phyloP scores from a whole-genome alignment of 2,329 filamentous ascomycete genomes.

The Aspergillus felis region DNA sequence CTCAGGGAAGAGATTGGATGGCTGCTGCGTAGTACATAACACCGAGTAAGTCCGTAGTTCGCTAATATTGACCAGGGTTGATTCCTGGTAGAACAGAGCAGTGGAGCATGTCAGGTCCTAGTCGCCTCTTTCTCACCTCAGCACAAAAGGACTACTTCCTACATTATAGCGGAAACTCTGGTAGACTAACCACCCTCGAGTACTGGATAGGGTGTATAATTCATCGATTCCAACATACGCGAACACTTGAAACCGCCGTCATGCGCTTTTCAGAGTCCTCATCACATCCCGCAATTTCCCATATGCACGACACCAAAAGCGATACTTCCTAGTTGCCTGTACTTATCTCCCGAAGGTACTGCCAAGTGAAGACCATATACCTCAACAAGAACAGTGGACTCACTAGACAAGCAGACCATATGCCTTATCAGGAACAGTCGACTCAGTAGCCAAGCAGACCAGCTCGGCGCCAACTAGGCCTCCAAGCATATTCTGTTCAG shows the following conservation, averaged over 20 bases:
- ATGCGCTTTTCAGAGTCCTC: constrained; percentile 4
- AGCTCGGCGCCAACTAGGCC: background rate
- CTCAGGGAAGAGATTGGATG: background rate
- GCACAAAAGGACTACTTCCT: background rate
- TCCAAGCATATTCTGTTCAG: too few relatives aligned
- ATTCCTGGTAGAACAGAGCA: background rate
- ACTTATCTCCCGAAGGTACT: background rate
- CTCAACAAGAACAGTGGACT: background rate
- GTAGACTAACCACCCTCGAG: background rate
- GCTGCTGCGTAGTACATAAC: background rate
- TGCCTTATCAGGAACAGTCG: background rate
- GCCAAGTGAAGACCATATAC: background rate
- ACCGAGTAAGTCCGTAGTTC: background rate
- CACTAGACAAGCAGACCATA: background rate
- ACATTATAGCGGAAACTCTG: background rate
- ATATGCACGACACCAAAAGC: background rate
- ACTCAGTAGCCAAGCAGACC: background rate
- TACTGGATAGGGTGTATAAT: background rate
- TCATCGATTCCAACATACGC: background rate
- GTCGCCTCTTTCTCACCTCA: background rate
- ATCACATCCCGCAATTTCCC: constrained; percentile 8
- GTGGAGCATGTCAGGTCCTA: too few relatives aligned
- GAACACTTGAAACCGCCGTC: constrained; percentile 11
- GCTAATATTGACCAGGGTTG: background rate
- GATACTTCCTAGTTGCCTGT: background rate